Evolutionary conservation across 495 filamentous ascomycete genomes (phyloP), one percentile per base, ranked within the genome.

Genomic region (Chaetomium fimeti): DNA sequence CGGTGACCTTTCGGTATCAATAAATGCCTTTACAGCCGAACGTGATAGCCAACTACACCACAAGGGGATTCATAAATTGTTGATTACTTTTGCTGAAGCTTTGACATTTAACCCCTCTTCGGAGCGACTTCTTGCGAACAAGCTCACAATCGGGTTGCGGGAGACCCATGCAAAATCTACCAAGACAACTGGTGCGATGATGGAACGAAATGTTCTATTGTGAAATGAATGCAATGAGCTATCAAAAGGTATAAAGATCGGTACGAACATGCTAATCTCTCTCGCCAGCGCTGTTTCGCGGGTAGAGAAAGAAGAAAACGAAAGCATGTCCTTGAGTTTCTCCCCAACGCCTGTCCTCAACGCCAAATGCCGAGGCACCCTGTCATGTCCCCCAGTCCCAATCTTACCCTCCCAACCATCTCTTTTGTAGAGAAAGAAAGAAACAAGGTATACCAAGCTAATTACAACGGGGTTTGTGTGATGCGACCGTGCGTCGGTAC

Each of bases 41-140:
- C 65, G 65, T 66, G 65, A 66, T 66, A 66, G 65, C 65, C 65
- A 66, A 66, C 65, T 66, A 66, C 65, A 66, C 65, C 65, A 66
- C 65, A 66, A 66, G 65, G 65, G 65, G 65, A 22, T 66, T 53
- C 12, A 43, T 25, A 1, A 42, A 47, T 40, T 20, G 22, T 42
- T 55, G 5, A 27, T 0, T 36, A 6, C 7, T 20, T 20, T 36
- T 24, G 32, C 8, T 27, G 15, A 13, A 38, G 24, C 11, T 49
- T 9, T 6, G 6, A 28, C 27, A 25, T 32, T 32, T 32, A 32
- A 2, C 51, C 49, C 27, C 16, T 2, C 18, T 22, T 5, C 49
- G 49, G 2, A n/a, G 45, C 20, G n/a, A n/a, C n/a, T n/a, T n/a
- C n/a, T n/a, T n/a, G n/a, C n/a, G n/a, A n/a, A n/a, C n/a, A n/a